Evolutionary conservation across 2,329 filamentous ascomycete genomes (phyloP), one percentile per base, ranked within the genome.

Genomic region (Ascochyta rabiei): DNA sequence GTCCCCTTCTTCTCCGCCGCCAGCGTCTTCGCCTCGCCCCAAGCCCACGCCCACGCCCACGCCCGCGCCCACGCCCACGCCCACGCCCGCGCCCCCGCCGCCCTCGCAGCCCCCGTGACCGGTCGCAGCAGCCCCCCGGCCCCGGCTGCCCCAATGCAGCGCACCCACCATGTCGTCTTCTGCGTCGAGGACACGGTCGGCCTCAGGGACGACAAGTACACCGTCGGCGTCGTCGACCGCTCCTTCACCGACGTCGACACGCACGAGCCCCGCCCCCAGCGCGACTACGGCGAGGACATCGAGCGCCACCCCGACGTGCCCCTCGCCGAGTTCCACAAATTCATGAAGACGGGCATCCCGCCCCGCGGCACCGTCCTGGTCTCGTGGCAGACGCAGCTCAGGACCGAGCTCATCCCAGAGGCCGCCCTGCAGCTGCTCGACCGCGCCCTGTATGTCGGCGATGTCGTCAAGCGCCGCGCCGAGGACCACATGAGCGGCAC

Each of bases 381-480:
- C 10, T 72, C 74, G 66, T 77, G 81, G 81, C 62, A 78, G 60
- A 71, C 61, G 28, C 78, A 79, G 60, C 70, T 72, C 41, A 69
- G 64, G 47, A 72, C 76, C 2, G 73, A 78, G 51, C 66, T 81
- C 16, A 68, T 80, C 24, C 71, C 71, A 1, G 72, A 76, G 43
- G 61, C 77, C 10, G 75, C 79, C 21, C 72, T 86, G 38, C 71
- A 75, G 15, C 72, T 86, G 19, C 69, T 86, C 26, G 82, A 85
- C 68, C 79, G 84, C n/a, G 72, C 76, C 1, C 70, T 86, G 13
- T 76, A 79, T 43, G 78, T 85, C 15, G 84, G 84, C 23, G 81
- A 85, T 61, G 73, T 80, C 12, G 83, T 86, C 46, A 85, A 84
- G 67, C 72, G 76, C 30, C 73, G 76, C 35, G 70, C 75, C 0